Evolutionary conservation across 495 filamentous ascomycete genomes (phyloP).

Genomic region (Amphirosellinia nigrospora): DNA sequence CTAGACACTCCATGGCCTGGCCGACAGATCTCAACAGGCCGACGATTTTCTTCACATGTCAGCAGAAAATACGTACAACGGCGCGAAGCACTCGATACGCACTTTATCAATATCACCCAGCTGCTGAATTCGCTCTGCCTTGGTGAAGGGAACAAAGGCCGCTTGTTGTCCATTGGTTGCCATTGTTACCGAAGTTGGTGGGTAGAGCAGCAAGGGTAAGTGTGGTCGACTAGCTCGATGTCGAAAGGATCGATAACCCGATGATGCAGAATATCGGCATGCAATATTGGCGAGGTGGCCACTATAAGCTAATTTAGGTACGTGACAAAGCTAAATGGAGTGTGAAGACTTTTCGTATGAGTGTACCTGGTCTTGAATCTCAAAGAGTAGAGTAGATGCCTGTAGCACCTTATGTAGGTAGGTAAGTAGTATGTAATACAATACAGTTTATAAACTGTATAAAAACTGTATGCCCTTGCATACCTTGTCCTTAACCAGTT

Average conservation of each 20-base stretch:
- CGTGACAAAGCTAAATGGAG: background rate
- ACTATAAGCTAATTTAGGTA: background rate
- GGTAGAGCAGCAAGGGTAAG: background rate
- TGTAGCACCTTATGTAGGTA: no score
- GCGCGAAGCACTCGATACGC: slow-evolving; percentile 19
- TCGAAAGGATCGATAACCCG: background rate
- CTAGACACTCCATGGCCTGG: slow-evolving; percentile 71
- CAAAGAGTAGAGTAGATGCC: background rate
- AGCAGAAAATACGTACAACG: slow-evolving; percentile 12
- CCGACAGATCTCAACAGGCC: slow-evolving; percentile 71
- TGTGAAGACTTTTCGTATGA: no score
- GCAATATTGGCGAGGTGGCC: background rate
- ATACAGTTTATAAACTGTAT: no score
- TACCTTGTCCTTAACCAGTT: background rate
- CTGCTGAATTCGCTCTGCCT: slow-evolving; percentile 76
- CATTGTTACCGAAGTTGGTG: slow-evolving; percentile 24
- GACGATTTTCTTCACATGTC: slow-evolving; percentile 46
- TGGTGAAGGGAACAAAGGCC: slow-evolving; percentile 56
- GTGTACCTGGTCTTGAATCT: no score
- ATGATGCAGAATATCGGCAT: background rate
- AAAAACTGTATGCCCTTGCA: background rate
- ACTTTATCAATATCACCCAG: slow-evolving; percentile 78
- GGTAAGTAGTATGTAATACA: no score
- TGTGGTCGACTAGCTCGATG: no score
- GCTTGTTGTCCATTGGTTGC: slow-evolving; percentile 27